Evolutionary conservation across 2,329 filamentous ascomycete species (phyloP), one percentile per base, ranked within the genome.

Genomic region (Myriangium duriaei): DNA sequence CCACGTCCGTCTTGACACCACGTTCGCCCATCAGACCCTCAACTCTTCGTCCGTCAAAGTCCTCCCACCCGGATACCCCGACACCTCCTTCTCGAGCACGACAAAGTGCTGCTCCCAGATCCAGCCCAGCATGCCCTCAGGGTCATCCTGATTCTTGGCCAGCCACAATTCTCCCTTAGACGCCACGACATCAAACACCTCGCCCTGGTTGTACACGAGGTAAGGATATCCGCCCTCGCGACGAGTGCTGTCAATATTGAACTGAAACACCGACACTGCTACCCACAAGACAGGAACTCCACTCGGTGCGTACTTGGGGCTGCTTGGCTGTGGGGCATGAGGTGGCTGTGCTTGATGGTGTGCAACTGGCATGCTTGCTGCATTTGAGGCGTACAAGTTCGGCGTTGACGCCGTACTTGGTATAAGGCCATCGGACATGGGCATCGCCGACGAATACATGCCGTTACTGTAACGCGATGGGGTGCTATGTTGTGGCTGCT

Each of bases 161-260:
- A 98, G 75, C 91, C 91, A 98, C 34, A 96, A 71, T 65, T 98
- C 91, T 46, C 91, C 91, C 58, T 95, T 95, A 60, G 95, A 87
- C 18, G 81, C 91, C 54, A 98, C 85, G 37, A 98, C 67, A 51
- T 69, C 63, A 49, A 68, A 67, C 34, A 68, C 64, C 67, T 98
- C 91, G 47, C 91, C 91, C 37, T 87, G 83, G 48, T 88, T 83
- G 61, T 98, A 98, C 31, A 86, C 91, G 44, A 98, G 67, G 57
- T 98, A 98, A 13, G 88, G 87, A 60, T 94, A 96, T 15, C 91
- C 91, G 43, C 82, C 88, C 62, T 96, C 91, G 41, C 83, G 78
- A 50, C 93, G 84, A 16, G 86, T 82, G 15, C 82, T 84, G 53
- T 88, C 83, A 53, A 96, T 96, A 52, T 94, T 92, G 64, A 96